These are phyloP conservation scores for Fusarium lateritium DNA, from an alignment of 2,329 filamentous ascomycete species.

Conservation along the genomic window DNA sequence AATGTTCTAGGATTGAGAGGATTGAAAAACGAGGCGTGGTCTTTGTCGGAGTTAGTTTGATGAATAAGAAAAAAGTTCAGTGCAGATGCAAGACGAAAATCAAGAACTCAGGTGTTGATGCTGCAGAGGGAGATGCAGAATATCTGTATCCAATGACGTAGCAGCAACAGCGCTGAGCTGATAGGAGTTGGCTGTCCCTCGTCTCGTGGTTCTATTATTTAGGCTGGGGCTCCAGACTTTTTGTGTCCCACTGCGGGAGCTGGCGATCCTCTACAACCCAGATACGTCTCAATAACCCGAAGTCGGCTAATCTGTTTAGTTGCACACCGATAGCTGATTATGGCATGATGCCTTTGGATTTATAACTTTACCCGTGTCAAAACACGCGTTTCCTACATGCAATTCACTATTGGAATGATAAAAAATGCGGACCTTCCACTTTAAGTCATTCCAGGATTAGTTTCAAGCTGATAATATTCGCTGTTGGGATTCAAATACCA, in stretches of 20 bases:
- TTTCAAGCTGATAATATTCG: too few species aligned
- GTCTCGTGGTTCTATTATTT: conserved; percentile 10
- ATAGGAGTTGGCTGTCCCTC: conserved; percentile 33
- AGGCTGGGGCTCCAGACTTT: conserved; percentile 42
- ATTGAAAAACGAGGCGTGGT: conserved; percentile 4
- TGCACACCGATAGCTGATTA: conserved; percentile 47
- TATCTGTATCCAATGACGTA: conserved; percentile 33
- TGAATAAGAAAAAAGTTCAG: not conserved
- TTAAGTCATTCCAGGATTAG: conserved; percentile 17
- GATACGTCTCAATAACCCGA: conserved; percentile 25
- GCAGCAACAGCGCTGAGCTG: conserved; percentile 29
- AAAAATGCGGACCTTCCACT: conserved; percentile 21
- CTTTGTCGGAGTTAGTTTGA: not conserved
- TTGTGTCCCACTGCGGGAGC: conserved; percentile 38
- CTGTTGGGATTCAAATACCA: too few species aligned
- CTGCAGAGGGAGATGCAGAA: conserved; percentile 25
- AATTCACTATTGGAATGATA: conserved; percentile 28
- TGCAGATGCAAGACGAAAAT: conserved; percentile 5
- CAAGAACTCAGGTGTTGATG: conserved; percentile 25
- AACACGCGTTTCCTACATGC: conserved; percentile 2
- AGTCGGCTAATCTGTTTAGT: conserved; percentile 30
- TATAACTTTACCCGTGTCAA: conserved; percentile 21
- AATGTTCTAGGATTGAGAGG: conserved; percentile 16
- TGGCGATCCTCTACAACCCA: conserved; percentile 23
- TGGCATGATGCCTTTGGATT: conserved; percentile 12